These are phyloP conservation scores for Ocimum tenuiflorum DNA, from an alignment of 257 asterid species.

Conservation along the genomic window DNA sequence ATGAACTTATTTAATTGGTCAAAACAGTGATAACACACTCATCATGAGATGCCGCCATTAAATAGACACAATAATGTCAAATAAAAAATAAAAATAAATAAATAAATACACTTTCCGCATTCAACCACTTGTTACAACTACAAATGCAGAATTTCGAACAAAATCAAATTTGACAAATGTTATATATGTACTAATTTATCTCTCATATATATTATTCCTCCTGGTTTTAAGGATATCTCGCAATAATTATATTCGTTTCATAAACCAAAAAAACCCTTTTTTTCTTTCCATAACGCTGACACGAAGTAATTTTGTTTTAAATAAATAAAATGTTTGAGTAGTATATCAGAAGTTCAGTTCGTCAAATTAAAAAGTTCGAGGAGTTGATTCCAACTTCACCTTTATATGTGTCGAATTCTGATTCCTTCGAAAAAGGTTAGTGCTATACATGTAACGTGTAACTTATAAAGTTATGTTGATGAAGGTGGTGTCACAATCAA, in stretches of 20 bases:
- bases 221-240: not conserved
- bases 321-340: not conserved
- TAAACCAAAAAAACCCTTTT: not conserved
- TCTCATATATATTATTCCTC: not conserved
- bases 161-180: not conserved
- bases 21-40: conserved; percentile 21
- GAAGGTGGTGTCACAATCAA: conserved; percentile 35
- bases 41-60: conserved; percentile 19
- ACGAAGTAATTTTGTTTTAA: not conserved
- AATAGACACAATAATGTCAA: conserved; percentile 16
- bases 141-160: conserved; percentile 24
- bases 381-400: conserved; percentile 26
- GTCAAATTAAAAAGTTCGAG: conserved; percentile 25
- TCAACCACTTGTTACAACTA: conserved; percentile 22
- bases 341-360: conserved; percentile 9
- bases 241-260: not conserved
- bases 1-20: conserved; percentile 12
- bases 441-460: conserved; percentile 35
- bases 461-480: conserved; percentile 13
- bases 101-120: not conserved
- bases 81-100: not conserved
- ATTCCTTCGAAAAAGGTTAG: conserved; percentile 31
- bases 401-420: conserved; percentile 42
- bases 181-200: not conserved
- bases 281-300: not conserved